Base-by-base conservation (phyloP, 176 grass and related monocot genomes). In the Oryza brachyantha region DNA sequence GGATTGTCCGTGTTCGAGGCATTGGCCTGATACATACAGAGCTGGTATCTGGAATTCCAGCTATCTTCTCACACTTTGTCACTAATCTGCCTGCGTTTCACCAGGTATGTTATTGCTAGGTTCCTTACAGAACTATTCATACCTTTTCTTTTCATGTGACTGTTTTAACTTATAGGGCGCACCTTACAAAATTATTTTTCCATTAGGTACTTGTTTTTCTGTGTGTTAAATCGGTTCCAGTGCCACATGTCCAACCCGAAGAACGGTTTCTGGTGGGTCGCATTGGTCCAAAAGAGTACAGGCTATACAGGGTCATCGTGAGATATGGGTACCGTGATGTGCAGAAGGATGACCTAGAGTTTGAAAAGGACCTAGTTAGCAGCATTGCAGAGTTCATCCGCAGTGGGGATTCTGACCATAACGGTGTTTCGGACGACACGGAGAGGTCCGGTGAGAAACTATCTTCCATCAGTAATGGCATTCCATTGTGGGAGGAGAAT, bases 1-100 rank as follows among this genome's bases (percentile, higher is more conserved):
- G 95, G 24, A 92, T 98, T 78, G 92, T 94, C 2, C 91, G 95
- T 5, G 95, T 98, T 50, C 72, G 78, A 61, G 95, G 95, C 61
- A 94, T 98, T 71, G 95, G 95, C 4, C 73, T 98, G 22, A 94
- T 98, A 82, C 95, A 98, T 69, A 94, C 92, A 40, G 95, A 98
- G 22, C 89, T 98, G 38, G 86, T 87, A 71, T 92, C 95, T 35
- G 95, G 95, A 72, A 98, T 98, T 80, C 95, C 95, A 0, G 92
- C 92, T 27, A 94, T 98, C 58, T 98, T 98, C 68, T 94, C 95
- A 40, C 95, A 98, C 28, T 98, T 98, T 5, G 95, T 98, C 65
- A 98, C 95, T 37, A 98, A 98, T 79, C 55, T 98, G 25, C 95
- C 95, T 32, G 95, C 95, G 24, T 98, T 98, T 82, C 95, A 98